A percentile compares a stretch with the other conserved stretches of the same genome.
Conservation (phyloP, 129 eudicot genomes). For the Pittosporum tobira region DNA sequence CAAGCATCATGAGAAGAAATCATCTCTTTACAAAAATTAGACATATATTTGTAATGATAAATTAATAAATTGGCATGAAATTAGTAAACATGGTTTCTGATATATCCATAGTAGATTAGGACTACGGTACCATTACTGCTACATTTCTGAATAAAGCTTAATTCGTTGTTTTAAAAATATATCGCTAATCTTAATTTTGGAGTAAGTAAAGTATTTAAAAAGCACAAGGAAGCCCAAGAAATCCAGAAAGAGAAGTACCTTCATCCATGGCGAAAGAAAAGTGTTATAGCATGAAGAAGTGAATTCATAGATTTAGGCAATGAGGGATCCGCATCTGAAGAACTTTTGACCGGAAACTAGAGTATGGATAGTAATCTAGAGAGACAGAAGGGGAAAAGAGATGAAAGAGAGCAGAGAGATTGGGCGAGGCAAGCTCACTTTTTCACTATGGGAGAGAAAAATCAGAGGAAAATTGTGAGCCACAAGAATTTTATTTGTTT, state of each 20-base stretch:
- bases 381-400: background rate
- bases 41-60: too few relatives aligned
- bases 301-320: background rate
- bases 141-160: too few relatives aligned
- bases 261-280: constrained; percentile 15
- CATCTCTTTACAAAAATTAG: too few relatives aligned
- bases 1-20: too few relatives aligned
- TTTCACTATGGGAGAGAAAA: background rate
- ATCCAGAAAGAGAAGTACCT: constrained; percentile 12
- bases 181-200: too few relatives aligned
- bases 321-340: constrained; percentile 7
- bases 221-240: constrained; percentile 1
- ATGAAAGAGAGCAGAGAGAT: constrained; percentile 5
- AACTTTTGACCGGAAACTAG: background rate
- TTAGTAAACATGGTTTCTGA: too few relatives aligned
- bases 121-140: too few relatives aligned
- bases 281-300: constrained; percentile 8
- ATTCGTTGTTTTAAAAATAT: too few relatives aligned
- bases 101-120: too few relatives aligned
- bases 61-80: too few relatives aligned
- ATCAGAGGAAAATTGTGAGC: constrained; percentile 32
- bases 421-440: background rate
- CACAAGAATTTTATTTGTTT: constrained; percentile 40
- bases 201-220: too few relatives aligned
- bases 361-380: background rate